Base-by-base conservation (phyloP, 2,329 filamentous ascomycete genomes). In the Epichloe amarillans region DNA sequence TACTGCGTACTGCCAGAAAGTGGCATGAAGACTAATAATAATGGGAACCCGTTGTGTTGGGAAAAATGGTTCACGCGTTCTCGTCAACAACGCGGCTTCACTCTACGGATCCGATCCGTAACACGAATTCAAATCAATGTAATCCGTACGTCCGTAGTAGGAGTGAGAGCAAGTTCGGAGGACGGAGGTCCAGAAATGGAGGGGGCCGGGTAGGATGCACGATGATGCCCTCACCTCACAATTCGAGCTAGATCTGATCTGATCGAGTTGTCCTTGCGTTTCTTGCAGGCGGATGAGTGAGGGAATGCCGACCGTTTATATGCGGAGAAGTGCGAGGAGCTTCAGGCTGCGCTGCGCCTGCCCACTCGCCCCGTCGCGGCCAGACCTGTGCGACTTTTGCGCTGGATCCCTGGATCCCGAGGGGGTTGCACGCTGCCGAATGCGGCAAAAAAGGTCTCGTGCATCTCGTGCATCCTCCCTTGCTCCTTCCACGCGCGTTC, bases 251-350 rank as follows among this genome's bases (percentile, higher is more conserved):
- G 49, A 47, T 51, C 45, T 35, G 50, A 30, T 42, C 33, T 26
- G 23, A 26, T 26, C 19, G 19, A 21, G 19, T 21, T 21, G 19
- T 21, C 3, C n/a, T 40, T 33, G 36, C 36, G 8, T 21, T 40
- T 15, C 46, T 33, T 40, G 46, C 37, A 40, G 23, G n/a, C 12
- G 14, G 45, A 10, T 21, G 33, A 40, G 50, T 40, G 64, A 66
- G 69, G 69, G 69, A 72, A 68, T 64, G 61, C 58, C 62, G 62
- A 60, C 59, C 68, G 70, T 74, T 73, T 74, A 74, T 73, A 73
- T 74, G 70, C 23, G 23, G 23, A 26, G 23, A 26, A 8, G 23
- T 8, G 23, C 6, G 23, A 26, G 23, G 23, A 26, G 23, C 23
- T 26, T 26, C 23, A 26, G 23, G 23, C 11, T 44, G 44, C 30